These are phyloP conservation scores for Colletotrichum truncatum DNA, from an alignment of 2,329 filamentous ascomycete species.

Conservation along the genomic window DNA sequence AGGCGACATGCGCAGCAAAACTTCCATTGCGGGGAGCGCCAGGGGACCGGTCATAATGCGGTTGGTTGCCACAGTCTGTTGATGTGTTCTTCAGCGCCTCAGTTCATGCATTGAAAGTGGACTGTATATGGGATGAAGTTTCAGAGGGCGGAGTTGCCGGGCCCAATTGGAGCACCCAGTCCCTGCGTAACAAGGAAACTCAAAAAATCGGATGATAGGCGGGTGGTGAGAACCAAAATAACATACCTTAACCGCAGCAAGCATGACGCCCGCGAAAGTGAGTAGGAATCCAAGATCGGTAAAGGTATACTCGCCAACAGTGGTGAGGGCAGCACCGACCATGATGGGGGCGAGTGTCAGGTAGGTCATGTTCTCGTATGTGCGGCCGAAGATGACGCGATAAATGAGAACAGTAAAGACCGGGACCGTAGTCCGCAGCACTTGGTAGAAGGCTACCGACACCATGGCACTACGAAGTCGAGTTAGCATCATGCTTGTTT, in stretches of 20 bases:
- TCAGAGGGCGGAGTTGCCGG: constrained; percentile 1
- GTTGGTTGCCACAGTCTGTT: constrained; percentile 68
- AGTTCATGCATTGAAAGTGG: not conserved
- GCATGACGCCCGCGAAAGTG: constrained; percentile 62
- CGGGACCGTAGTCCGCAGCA: constrained; percentile 69
- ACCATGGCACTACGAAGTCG: constrained; percentile 54
- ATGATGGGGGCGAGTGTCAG: constrained; percentile 69
- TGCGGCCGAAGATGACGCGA: constrained; percentile 62
- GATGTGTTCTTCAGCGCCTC: constrained; percentile 6
- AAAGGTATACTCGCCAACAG: constrained; percentile 70
- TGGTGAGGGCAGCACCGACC: constrained; percentile 66
- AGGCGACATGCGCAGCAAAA: constrained; percentile 70
- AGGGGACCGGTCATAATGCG: constrained; percentile 70
- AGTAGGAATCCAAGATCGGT: constrained; percentile 65
- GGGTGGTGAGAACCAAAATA: not conserved
- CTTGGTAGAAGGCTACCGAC: constrained; percentile 73
- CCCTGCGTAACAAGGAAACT: not conserved
- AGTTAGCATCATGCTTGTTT: constrained; percentile 14
- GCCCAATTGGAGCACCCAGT: constrained; percentile 12
- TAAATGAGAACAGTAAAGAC: constrained; percentile 71
- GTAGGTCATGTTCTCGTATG: constrained; percentile 65
- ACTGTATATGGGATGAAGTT: constrained; percentile 1
- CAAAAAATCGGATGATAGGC: constrained; percentile 12
- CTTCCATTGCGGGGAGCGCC: constrained; percentile 65
- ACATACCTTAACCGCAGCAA: constrained; percentile 63